Evolutionary conservation across 2,329 filamentous ascomycete genomes (phyloP), one percentile per base, ranked within the genome.

Genomic region (Phoma sp.): DNA sequence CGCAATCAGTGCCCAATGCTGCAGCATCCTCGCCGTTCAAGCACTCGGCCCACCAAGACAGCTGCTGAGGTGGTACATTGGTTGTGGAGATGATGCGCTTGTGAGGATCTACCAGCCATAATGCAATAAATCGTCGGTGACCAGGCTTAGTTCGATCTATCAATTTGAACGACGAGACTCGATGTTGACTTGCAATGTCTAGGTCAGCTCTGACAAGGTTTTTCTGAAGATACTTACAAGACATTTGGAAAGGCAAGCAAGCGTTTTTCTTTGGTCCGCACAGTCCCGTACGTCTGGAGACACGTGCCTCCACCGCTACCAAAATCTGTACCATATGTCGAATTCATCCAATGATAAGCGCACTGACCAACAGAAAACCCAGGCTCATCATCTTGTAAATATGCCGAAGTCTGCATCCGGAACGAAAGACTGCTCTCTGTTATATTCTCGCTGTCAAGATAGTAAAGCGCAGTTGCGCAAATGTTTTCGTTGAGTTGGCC

Each of bases 361-460:
- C 25, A 24, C 13, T 48, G 48, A 10, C 57, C 49, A 30, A 57
- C 52, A 5, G n/a, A 8, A 4, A 14, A 29, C 13, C 51, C 55
- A 18, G 18, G 18, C 18, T 49, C 40, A 5, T 48, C 18, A 13
- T 33, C 27, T 8, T 46, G 42, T 10, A 44, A 10, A 4, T 36
- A 8, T 6, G 45, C 36, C 2, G 35, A 37, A 4, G 50, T 52
- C n/a, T 55, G 55, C 33, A 57, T 64, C n/a, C 55, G 61, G 44
- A 65, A 65, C 2, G 53, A 45, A 9, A 65, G 55, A n/a, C 47
- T 48, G 7, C 57, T 60, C 13, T 42, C 76, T 0, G 80, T 81
- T 47, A 88, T 80, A 66, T 89, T 89, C 0, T 84, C 78, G 37
- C 67, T 73, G 53, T 86, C 82, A 60, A 84, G 85, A 67, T 86